Conservation (phyloP, 1,284 basidiomycete species). For the Sutorius eximius region DNA sequence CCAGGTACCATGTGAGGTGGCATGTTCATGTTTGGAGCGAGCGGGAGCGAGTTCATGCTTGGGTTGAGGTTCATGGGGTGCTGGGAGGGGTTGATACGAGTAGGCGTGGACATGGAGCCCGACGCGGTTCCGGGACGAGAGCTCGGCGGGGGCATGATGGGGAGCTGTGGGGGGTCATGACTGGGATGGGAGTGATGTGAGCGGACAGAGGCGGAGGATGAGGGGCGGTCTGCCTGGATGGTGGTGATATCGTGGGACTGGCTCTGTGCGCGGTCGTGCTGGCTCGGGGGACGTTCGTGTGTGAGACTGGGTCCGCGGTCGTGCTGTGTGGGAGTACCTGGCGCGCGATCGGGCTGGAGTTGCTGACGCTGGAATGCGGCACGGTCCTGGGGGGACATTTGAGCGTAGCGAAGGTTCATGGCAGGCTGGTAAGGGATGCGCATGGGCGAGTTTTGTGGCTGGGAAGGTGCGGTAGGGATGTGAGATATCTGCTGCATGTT, state of each 20-base stretch:
- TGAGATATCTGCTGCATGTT: conserved; percentile 21
- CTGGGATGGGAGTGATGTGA: conserved; percentile 31
- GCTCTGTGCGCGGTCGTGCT: conserved; percentile 28
- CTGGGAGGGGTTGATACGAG: conserved; percentile 27
- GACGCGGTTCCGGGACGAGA: conserved; percentile 32
- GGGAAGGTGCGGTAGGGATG: conserved; percentile 12
- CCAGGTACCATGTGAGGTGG: conserved; percentile 14
- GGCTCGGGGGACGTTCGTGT: conserved; percentile 29
- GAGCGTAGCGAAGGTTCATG: conserved; percentile 22
- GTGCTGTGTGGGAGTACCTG: conserved; percentile 20
- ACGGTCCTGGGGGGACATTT: conserved; percentile 26
- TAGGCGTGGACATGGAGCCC: conserved; percentile 15
- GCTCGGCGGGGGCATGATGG: conserved; percentile 27
- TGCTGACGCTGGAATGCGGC: conserved; percentile 25
- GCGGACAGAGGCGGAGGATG: conserved; percentile 32
- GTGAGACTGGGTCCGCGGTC: conserved; percentile 17
- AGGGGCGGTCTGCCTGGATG: conserved; percentile 25
- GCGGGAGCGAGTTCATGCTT: conserved; percentile 18
- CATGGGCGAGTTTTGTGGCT: conserved; percentile 18
- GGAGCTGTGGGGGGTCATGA: conserved; percentile 17
- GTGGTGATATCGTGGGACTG: conserved; percentile 22
- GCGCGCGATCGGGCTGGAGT: conserved; percentile 21
- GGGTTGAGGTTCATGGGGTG: conserved; percentile 28
- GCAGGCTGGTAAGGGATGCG: conserved; percentile 20
- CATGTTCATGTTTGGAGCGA: conserved; percentile 16